Base-by-base conservation (phyloP, 2,329 filamentous ascomycete species). In the Emericellopsis atlantica region DNA sequence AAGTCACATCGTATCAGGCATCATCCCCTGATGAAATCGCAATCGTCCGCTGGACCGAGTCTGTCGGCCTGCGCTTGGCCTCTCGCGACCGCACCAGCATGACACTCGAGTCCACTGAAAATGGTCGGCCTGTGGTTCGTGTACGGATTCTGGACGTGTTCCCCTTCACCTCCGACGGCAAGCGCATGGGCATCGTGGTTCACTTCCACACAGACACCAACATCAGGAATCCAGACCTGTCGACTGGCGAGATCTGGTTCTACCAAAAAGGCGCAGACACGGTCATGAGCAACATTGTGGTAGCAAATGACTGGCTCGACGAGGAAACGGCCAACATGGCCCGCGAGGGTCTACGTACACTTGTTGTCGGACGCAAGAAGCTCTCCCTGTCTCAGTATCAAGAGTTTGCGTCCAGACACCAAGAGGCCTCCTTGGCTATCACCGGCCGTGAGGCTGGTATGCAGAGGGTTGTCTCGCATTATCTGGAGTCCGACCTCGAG, bases 271-370 rank as follows among this genome's bases (percentile, higher is more conserved):
- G 92, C 45, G 93, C 92, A 3, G 93, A 98, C 57, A 96, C 92
- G 0, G 90, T 98, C 47, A 98, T 98, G 93, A 77, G 81, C n/a
- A 74, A 81, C 4, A 96, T 98, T 48, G 92, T 98, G 31, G 86
- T 84, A 7, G 79, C 89, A 15, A 98, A 96, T 54, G 92, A 98
- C 64, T 98, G 92, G 93, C 77, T 98, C 1, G 92, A 98, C 50
- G 92, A 98, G 59, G 92, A 98, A 60, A 96, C 92, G 0, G 86
- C 87, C n/a, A 98, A 98, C 58, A 98, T 98, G 93, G 93, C 93
- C 6, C 80, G 92, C 37, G 93, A 98, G 67, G 92, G 92, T 32
- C 68, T 98, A 39, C 81, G 92, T 43, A 98, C 92, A 1, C 71
- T 98, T 6, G 92, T 98, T 6, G 84, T 98, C 22, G 93, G 92